Base-by-base conservation (phyloP, 2,329 filamentous ascomycete species). In the Orbilia oligospora region DNA sequence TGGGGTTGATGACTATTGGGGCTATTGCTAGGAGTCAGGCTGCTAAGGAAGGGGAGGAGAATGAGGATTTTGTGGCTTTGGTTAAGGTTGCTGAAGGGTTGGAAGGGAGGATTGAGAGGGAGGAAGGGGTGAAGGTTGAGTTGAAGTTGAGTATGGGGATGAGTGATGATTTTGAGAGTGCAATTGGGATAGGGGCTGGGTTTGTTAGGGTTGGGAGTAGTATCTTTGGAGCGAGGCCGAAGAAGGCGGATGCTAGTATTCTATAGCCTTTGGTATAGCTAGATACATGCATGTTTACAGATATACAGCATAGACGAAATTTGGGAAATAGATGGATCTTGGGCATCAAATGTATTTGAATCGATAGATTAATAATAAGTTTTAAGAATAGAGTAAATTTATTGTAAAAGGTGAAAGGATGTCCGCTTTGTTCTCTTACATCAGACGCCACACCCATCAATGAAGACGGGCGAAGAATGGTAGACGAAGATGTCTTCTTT, bases 131-230 rank as follows among this genome's bases (percentile, higher is more conserved):
- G n/a, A 69, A 73, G 20, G 53, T 68, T n/a, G 44, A 24, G 38
- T 27, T 80, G 38, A 66, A 49, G 61, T 41, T 72, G 55, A 80
- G 61, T 58, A 70, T 76, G 80, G 73, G 76, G 16, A 77, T 99
- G 96, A 97, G 94, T 83, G 90, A 93, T 83, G 96, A 99, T 84
- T 99, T 95, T 84, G 94, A 97, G 86, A 92, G 91, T 6, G 96
- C 96, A 0, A 91, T 98, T 83, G 85, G 85, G 12, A 86, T 93
- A 86, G 96, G 96, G 0, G 97, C 94, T 85, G 88, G 90, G 81
- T 94, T 98, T 87, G 94, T 99, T 5, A 89, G 96, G 73, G 90
- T 99, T 8, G 96, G 96, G 0, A 98, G 93, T 83, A 95, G 93
- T 1, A 97, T 99, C 73, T 99, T 99, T 84, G 96, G 96, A 0